Evolutionary conservation across 23 red algal species (phyloP).

Genomic region (Gracilaria domingensis): DNA sequence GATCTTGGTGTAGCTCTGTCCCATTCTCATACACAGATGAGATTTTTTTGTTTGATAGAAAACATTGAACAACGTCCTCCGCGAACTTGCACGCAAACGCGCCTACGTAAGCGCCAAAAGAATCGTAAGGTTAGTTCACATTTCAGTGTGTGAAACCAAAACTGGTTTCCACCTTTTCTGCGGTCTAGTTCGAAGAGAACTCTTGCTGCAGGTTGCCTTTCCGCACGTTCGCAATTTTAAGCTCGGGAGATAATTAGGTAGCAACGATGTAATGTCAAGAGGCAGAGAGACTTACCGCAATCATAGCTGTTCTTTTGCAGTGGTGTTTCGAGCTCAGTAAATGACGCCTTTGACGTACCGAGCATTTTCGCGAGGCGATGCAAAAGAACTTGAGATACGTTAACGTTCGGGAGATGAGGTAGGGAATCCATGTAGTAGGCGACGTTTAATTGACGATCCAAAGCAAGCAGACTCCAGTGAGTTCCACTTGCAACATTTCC

Average conservation of each 20-base stretch:
- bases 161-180: background rate
- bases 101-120: background rate
- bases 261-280: too few relatives aligned
- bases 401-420: conserved; percentile 24
- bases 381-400: conserved; percentile 28
- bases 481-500: conserved; percentile 49
- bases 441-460: conserved; percentile 20
- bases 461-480: conserved; percentile 56
- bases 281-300: conserved; percentile 49
- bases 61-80: conserved; percentile 44
- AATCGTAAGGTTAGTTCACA: background rate
- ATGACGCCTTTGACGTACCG: conserved; percentile 7
- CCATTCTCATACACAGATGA: conserved; percentile 15
- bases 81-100: conserved; percentile 64
- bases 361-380: conserved; percentile 28
- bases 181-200: background rate
- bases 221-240: background rate
- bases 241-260: background rate
- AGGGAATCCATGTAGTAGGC: conserved; percentile 50
- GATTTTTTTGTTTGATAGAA: conserved; percentile 1
- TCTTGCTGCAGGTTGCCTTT: background rate
- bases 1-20: conserved; percentile 14
- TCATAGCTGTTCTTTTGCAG: conserved; percentile 54
- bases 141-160: background rate
- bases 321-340: conserved; percentile 35